Base-by-base conservation (phyloP, 805 yeast genomes). In the Danielozyma ontarioensis region DNA sequence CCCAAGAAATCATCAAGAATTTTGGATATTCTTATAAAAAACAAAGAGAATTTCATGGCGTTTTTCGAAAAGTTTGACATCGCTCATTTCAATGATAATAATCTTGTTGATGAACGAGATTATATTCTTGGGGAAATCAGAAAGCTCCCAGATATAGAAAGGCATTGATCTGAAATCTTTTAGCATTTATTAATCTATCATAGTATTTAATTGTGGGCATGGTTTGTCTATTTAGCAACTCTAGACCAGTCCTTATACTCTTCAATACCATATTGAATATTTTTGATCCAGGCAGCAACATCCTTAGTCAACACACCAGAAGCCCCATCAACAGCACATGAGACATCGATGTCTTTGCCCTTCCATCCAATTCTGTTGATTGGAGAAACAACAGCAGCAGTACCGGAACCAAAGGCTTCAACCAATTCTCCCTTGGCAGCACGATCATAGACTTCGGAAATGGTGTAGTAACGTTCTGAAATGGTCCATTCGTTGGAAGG, bases 301-400 rank as follows among this genome's bases (percentile, higher is more conserved):
- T 76, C 68, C 54, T 76, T 77, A 32, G 97, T 87, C 55, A 90
- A 68, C 42, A 72, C 77, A 53, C 95, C 95, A 56, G 87, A 82
- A 57, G 83, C 78, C 40, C 95, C 96, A 10, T 19, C 22, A 36
- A 74, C 78, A 39, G 79, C 76, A 44, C 86, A 62, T 40, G 97
- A 97, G 31, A 90, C 90, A 4, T 64, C 44, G 46, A 90, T 86
- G 40, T 72, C 74, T 52, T 78, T 59, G 32, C 81, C 94, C 39
- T 74, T 69, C 78, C 79, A 90, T 37, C 88, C 89, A 53, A 90
- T 86, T 50, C 74, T 83, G 62, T 83, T 79, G 55, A 90, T 87
- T 48, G 97, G 97, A 24, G 95, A 79, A 29, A 93, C 97, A 53
- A 90, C 79, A 28, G 97, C 97, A 40, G 98, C 97, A 36, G 98